These are phyloP conservation scores for Botrytis sinoallii DNA, from an alignment of 2,329 filamentous ascomycete species.

Conservation along the genomic window DNA sequence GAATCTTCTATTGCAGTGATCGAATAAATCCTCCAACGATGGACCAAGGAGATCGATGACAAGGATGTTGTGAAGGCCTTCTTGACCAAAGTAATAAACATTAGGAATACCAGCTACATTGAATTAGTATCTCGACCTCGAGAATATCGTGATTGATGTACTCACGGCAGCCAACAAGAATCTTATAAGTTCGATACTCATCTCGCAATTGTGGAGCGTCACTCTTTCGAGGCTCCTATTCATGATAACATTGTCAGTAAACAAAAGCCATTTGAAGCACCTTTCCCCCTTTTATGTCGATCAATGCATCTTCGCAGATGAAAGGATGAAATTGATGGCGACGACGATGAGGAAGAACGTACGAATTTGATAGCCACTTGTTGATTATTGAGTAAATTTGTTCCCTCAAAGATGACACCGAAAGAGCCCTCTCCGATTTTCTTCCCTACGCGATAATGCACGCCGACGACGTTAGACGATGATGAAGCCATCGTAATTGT, in stretches of 20 bases:
- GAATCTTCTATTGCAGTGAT: conserved; percentile 94
- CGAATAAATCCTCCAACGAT: conserved; percentile 93
- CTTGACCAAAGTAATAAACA: conserved; percentile 99
- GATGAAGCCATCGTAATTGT: conserved; percentile 36
- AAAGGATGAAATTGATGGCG: not conserved
- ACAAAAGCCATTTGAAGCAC: not conserved
- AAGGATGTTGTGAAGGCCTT: conserved; percentile 97
- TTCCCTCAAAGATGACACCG: conserved; percentile 98
- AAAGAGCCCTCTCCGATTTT: conserved; percentile 99
- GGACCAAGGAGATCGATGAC: conserved; percentile 96
- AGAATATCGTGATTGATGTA: conserved; percentile 37
- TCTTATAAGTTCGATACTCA: conserved; percentile 99
- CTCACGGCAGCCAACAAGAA: conserved; percentile 98
- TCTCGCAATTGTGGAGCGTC: conserved; percentile 96
- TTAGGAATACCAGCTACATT: conserved; percentile 88
- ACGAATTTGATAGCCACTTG: conserved; percentile 99
- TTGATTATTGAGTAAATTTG: conserved; percentile 97
- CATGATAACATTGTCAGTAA: conserved; percentile 3
- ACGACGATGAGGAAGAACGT: conserved; percentile 43
- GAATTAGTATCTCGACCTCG: conserved; percentile 38
- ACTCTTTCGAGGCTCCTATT: conserved; percentile 93
- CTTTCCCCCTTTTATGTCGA: conserved; percentile 13
- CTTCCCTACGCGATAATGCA: conserved; percentile 98
- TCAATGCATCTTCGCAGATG: not conserved
- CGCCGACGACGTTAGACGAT: conserved; percentile 88